Evolutionary conservation across 768 basidiomycete species (phyloP).

Genomic region (Agrocybe pediades): DNA sequence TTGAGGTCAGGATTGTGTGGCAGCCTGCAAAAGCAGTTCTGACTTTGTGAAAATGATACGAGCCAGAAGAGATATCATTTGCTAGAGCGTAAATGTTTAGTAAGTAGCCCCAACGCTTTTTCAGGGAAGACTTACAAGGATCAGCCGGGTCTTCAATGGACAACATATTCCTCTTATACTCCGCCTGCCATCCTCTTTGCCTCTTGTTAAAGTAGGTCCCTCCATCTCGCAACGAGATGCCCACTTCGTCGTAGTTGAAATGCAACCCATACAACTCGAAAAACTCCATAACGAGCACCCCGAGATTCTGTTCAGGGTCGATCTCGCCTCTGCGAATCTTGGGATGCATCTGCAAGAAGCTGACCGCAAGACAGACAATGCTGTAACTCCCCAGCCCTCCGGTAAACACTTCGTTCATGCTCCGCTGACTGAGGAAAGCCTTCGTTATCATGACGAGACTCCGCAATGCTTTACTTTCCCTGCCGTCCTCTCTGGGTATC

Average conservation of each 20-base stretch:
- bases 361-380: conserved; percentile 90
- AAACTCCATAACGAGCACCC: conserved; percentile 95
- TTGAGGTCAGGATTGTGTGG: conserved; percentile 72
- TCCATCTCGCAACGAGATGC: conserved; percentile 85
- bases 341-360: conserved; percentile 97
- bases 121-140: conserved; percentile 55
- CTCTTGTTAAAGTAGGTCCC: conserved; percentile 89
- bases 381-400: conserved; percentile 95
- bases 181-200: conserved; percentile 79
- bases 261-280: conserved; percentile 92
- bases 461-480: conserved; percentile 67
- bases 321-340: conserved; percentile 90
- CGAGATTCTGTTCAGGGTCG: conserved; percentile 84
- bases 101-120: not conserved
- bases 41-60: conserved; percentile 82
- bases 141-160: conserved; percentile 96
- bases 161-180: conserved; percentile 55
- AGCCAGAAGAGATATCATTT: conserved; percentile 92
- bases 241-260: conserved; percentile 91
- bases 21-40: conserved; percentile 85
- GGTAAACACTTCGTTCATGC: conserved; percentile 98
- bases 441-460: conserved; percentile 88
- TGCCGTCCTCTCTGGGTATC: conserved; percentile 27
- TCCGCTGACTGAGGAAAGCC: conserved; percentile 83
- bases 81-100: conserved; percentile 32